Evolutionary conservation across 768 basidiomycete genomes (phyloP).

Genomic region (Kwoniella dendrophila): DNA sequence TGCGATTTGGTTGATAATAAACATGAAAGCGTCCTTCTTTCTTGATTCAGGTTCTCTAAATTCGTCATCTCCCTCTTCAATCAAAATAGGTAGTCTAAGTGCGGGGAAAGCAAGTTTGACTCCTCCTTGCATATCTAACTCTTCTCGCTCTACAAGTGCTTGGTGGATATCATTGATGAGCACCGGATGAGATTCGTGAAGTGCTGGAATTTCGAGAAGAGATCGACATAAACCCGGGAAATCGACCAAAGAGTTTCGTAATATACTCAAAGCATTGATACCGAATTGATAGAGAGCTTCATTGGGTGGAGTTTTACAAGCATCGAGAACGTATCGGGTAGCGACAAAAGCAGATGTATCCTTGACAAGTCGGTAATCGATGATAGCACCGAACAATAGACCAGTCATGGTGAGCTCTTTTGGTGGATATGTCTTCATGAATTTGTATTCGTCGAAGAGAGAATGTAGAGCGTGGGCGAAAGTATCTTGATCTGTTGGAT

Average conservation of each 20-base stretch:
- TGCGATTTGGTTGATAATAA: slow-evolving; percentile 97
- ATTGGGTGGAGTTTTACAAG: slow-evolving; percentile 84
- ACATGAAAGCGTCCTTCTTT: slow-evolving; percentile 87
- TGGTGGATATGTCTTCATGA: slow-evolving; percentile 93
- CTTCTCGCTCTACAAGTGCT: slow-evolving; percentile 61
- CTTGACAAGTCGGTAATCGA: slow-evolving; percentile 89
- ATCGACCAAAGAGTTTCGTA: slow-evolving; percentile 81
- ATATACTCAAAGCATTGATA: slow-evolving; percentile 81
- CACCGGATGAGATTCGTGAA: slow-evolving; percentile 83
- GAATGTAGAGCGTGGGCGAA: slow-evolving; percentile 99
- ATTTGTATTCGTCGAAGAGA: slow-evolving; percentile 99
- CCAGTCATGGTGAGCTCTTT: slow-evolving; percentile 95
- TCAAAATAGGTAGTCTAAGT: slow-evolving; percentile 40
- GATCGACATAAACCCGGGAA: slow-evolving; percentile 93
- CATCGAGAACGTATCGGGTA: slow-evolving; percentile 93
- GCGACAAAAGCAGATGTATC: slow-evolving; percentile 93
- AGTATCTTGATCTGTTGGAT: slow-evolving; percentile 85
- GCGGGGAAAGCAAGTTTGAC: slow-evolving; percentile 53
- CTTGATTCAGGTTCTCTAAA: slow-evolving; percentile 75
- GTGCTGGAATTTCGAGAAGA: slow-evolving; percentile 79
- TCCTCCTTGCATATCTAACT: slow-evolving; percentile 58
- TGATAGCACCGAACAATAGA: slow-evolving; percentile 92
- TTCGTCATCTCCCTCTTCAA: slow-evolving; percentile 61
- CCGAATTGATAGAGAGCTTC: slow-evolving; percentile 83
- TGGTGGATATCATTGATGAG: slow-evolving; percentile 71